A percentile compares a stretch with the other conserved stretches of the same genome.
These are phyloP conservation scores for Phytophthora melonis DNA, from an alignment of 352 stramenopile genomes.

Conservation along the genomic window DNA sequence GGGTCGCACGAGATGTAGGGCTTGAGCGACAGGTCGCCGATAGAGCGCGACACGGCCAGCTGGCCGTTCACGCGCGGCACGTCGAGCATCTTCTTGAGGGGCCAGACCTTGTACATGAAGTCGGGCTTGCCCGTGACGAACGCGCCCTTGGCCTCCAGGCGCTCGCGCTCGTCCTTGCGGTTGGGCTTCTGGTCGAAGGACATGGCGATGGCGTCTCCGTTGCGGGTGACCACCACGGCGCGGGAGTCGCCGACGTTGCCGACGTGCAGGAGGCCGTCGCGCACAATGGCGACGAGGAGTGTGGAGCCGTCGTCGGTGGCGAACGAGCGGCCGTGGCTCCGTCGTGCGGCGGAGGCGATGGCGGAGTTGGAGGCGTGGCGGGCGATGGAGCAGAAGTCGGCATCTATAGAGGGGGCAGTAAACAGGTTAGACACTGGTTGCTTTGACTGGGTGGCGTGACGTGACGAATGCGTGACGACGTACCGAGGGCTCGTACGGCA, in stretches of 20 bases:
- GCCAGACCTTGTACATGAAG: slow-evolving; percentile 80
- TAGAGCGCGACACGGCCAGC: slow-evolving; percentile 85
- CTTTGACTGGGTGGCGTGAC: not conserved
- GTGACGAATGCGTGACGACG: slow-evolving; percentile 7
- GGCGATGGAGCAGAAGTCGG: slow-evolving; percentile 75
- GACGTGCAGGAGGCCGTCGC: slow-evolving; percentile 71
- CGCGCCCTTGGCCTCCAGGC: slow-evolving; percentile 75
- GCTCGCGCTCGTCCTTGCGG: slow-evolving; percentile 74
- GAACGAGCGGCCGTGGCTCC: slow-evolving; percentile 50
- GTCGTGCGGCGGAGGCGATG: slow-evolving; percentile 29
- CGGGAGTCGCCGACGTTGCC: slow-evolving; percentile 89
- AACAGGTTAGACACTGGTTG: slow-evolving; percentile 8
- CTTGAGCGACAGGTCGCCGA: slow-evolving; percentile 85
- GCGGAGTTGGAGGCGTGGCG: slow-evolving; percentile 47
- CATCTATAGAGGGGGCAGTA: slow-evolving; percentile 40
- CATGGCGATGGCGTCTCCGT: slow-evolving; percentile 64
- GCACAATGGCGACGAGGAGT: slow-evolving; percentile 79
- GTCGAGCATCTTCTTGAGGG: slow-evolving; percentile 80
- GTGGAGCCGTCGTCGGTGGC: slow-evolving; percentile 84
- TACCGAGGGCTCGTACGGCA: slow-evolving; percentile 69
- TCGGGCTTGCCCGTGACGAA: slow-evolving; percentile 69
- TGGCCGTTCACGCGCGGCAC: slow-evolving; percentile 84
- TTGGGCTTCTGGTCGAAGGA: slow-evolving; percentile 88
- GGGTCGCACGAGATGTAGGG: slow-evolving; percentile 79
- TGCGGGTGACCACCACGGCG: slow-evolving; percentile 68